A percentile compares a stretch with the other conserved stretches of the same genome.
Conservation (phyloP, 805 yeast genomes). For the Wickerhamomyces rabaulensis region DNA sequence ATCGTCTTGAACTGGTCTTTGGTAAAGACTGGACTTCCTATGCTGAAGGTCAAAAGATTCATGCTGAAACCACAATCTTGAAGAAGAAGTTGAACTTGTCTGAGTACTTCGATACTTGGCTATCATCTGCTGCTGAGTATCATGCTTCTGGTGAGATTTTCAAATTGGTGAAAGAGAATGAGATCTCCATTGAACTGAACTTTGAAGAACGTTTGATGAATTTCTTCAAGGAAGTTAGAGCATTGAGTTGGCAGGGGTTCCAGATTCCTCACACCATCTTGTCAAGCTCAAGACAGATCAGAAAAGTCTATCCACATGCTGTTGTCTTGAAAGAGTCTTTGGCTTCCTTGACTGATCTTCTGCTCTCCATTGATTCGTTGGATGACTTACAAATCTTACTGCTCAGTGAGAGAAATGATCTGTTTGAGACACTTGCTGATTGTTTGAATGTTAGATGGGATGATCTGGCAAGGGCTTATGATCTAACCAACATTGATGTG, state of each 20-base stretch:
- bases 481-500: slow-evolving; percentile 32
- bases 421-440: slow-evolving; percentile 29
- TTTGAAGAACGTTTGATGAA: slow-evolving; percentile 41
- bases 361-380: slow-evolving; percentile 29
- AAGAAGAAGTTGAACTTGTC: slow-evolving; percentile 41
- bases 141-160: slow-evolving; percentile 34
- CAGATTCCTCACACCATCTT: slow-evolving; percentile 51
- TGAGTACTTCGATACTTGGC: slow-evolving; percentile 45
- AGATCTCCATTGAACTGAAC: slow-evolving; percentile 38
- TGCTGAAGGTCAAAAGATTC: slow-evolving; percentile 63
- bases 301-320: slow-evolving; percentile 53
- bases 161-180: slow-evolving; percentile 25
- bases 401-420: slow-evolving; percentile 25
- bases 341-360: slow-evolving; percentile 30
- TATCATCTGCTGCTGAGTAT: slow-evolving; percentile 22
- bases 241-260: slow-evolving; percentile 43
- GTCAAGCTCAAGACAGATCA: slow-evolving; percentile 43
- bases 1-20: slow-evolving; percentile 44
- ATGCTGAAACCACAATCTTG: slow-evolving; percentile 42
- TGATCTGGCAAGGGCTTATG: slow-evolving; percentile 42
- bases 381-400: slow-evolving; percentile 40
- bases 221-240: slow-evolving; percentile 49
- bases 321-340: slow-evolving; percentile 48
- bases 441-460: slow-evolving; percentile 49
- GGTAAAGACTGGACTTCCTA: slow-evolving; percentile 59